Percentiles rank a stretch among this genome's conserved stretches.
Conservation (phyloP, 2,329 filamentous ascomycete genomes). For the Pseudogymnoascus sp. region DNA sequence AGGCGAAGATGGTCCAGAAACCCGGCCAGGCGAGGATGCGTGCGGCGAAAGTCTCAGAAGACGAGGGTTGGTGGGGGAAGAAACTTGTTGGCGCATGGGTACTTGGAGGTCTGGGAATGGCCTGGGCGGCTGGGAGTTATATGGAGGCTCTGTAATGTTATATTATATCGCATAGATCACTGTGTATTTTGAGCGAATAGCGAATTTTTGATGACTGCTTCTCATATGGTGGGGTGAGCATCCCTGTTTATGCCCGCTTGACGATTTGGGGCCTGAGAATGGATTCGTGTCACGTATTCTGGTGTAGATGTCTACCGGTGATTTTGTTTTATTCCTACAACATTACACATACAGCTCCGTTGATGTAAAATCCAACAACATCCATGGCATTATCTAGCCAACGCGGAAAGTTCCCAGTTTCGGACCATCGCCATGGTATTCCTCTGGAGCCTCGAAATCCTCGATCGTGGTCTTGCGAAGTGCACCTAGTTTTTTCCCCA, state of each 20-base stretch:
- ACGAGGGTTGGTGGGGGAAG: slow-evolving; percentile 60
- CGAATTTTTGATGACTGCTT: not conserved
- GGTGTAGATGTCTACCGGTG: not conserved
- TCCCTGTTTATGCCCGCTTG: not conserved
- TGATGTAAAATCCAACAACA: not conserved
- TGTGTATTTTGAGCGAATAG: not conserved
- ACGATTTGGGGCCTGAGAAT: not conserved
- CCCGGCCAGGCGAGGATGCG: slow-evolving; percentile 30
- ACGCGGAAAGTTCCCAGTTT: not conserved
- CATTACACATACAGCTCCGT: not conserved
- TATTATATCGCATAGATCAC: not conserved
- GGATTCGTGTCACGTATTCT: not conserved
- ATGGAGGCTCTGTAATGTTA: slow-evolving; percentile 3
- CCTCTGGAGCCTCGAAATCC: not conserved
- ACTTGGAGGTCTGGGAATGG: slow-evolving; percentile 50
- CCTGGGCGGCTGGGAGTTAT: slow-evolving; percentile 48
- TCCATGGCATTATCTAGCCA: not conserved
- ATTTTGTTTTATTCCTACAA: not conserved
- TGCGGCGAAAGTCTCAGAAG: slow-evolving; percentile 52
- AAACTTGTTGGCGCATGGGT: slow-evolving; percentile 54
- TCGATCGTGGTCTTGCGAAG: not conserved
- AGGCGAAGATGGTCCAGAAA: slow-evolving; percentile 20
- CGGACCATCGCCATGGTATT: not conserved
- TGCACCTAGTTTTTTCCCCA: not conserved
- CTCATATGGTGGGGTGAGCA: not conserved